These are phyloP conservation scores for Talaromyces sp. DNA, from an alignment of 2,329 filamentous ascomycete species.

Conservation along the genomic window DNA sequence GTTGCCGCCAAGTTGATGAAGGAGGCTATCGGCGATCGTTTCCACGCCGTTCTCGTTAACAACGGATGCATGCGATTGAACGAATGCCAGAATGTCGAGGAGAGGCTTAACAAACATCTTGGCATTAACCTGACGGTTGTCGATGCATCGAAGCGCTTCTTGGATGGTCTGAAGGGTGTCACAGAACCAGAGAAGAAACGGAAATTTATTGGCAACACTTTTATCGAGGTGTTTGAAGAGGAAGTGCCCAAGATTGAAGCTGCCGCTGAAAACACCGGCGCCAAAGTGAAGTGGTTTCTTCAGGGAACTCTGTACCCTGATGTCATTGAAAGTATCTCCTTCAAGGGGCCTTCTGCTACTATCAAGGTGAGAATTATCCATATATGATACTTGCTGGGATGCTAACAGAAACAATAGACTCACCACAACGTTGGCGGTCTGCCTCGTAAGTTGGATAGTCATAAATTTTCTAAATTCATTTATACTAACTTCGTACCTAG, in stretches of 20 bases:
- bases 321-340: constrained; percentile 63
- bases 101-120: constrained; percentile 71
- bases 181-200: constrained; percentile 79
- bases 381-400: constrained; percentile 25
- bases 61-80: constrained; percentile 82
- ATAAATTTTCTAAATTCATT: background rate
- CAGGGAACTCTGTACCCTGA: constrained; percentile 76
- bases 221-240: constrained; percentile 78
- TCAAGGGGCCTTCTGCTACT: constrained; percentile 65
- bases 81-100: constrained; percentile 75
- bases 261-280: constrained; percentile 63
- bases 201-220: constrained; percentile 72
- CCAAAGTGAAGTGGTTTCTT: constrained; percentile 77
- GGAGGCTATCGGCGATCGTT: constrained; percentile 78
- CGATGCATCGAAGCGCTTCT: constrained; percentile 71
- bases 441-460: constrained; percentile 34
- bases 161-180: constrained; percentile 70
- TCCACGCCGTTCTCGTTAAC: constrained; percentile 80
- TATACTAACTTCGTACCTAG: constrained; percentile 4
- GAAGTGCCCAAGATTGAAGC: constrained; percentile 69
- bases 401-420: background rate
- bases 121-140: constrained; percentile 88
- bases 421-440: constrained; percentile 61
- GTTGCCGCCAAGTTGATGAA: constrained; percentile 83
- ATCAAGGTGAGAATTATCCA: constrained; percentile 57